Conservation (phyloP, 768 basidiomycete species). For the Ramaria sp. region DNA sequence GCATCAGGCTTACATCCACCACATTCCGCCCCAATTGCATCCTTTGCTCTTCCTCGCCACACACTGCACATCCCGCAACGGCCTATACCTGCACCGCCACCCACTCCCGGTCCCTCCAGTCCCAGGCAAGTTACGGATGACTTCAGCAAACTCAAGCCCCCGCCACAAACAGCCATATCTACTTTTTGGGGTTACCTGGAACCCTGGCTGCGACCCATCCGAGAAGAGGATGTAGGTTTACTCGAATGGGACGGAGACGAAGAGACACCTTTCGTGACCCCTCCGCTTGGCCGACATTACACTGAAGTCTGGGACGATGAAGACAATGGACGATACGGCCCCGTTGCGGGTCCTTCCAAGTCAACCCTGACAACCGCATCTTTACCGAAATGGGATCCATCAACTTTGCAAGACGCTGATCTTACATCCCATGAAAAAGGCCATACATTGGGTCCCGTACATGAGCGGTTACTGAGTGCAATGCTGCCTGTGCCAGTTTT, state of each 20-base stretch:
- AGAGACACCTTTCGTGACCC: slow-evolving; percentile 76
- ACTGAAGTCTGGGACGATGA: slow-evolving; percentile 89
- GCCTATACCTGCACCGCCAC: slow-evolving; percentile 51
- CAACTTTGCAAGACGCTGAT: slow-evolving; percentile 64
- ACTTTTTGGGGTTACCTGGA: slow-evolving; percentile 88
- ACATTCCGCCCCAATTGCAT: background rate
- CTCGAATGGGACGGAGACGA: slow-evolving; percentile 88
- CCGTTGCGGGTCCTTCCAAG: slow-evolving; percentile 26
- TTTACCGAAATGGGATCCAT: slow-evolving; percentile 72
- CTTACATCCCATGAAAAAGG: slow-evolving; percentile 65
- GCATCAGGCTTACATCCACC: slow-evolving; percentile 26
- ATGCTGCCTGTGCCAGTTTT: slow-evolving; percentile 52
- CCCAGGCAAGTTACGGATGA: slow-evolving; percentile 80
- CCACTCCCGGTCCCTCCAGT: slow-evolving; percentile 73
- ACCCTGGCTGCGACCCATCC: slow-evolving; percentile 78
- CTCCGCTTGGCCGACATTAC: slow-evolving; percentile 82
- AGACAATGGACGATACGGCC: slow-evolving; percentile 48
- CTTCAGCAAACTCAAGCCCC: slow-evolving; percentile 76
- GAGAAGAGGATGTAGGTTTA: slow-evolving; percentile 94
- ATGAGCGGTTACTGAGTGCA: slow-evolving; percentile 73
- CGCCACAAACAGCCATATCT: slow-evolving; percentile 53
- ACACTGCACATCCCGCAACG: slow-evolving; percentile 45
- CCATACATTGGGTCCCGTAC: slow-evolving; percentile 60
- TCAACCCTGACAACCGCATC: slow-evolving; percentile 34
- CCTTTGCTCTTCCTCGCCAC: slow-evolving; percentile 42